Base-by-base conservation (phyloP, 306 rosid species). In the Fagus sylvatica region DNA sequence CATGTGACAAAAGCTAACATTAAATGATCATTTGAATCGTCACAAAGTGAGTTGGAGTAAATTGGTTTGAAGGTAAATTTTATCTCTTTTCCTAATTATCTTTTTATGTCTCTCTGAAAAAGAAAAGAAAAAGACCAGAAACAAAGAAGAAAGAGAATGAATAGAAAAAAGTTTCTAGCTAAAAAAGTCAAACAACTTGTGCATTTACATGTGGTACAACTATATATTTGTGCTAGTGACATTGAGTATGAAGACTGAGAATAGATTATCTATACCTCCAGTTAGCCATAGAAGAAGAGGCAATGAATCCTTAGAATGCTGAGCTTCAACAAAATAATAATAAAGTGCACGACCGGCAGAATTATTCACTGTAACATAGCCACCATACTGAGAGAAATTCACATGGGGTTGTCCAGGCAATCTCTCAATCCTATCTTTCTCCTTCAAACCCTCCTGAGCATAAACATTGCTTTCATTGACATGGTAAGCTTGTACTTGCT, bases 241-340 rank as follows among this genome's bases (percentile, higher is more conserved):
- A 32, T 3, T 16, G 17, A 22, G 49, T 43, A n/a, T 9, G 51
- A 0, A 46, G 51, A 46, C 51, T 8, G 11, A n/a, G 70, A 34
- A 53, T 34, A 6, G 33, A 81, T 10, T 34, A 37, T 28, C n/a
- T n/a, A 17, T 86, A 91, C 98, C 98, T 92, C 99, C 99, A 78
- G 93, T 95, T 68, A 95, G 98, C 99, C 99, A 95, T 39, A 95
- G 93, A 85, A 95, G 99, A 85, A 95, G 99, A 71, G 97, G 99
- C 66, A 83, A 49, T 46, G 51, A 46, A 0, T 85, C 81, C 77
- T 80, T 83, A 22, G 84, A 17, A 30, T 53, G 76, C 6, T 85
- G 78, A 75, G 98, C 90, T 80, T 95, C 99, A 62, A 72, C 93
- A 72, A 95, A 91, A 49, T 93, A 95, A 64, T 95, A 95, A 61